A percentile compares a stretch with the other conserved stretches of the same genome.
Evolutionary conservation across 1,284 basidiomycete genomes (phyloP).

Genomic region (Trichosporon sp.): DNA sequence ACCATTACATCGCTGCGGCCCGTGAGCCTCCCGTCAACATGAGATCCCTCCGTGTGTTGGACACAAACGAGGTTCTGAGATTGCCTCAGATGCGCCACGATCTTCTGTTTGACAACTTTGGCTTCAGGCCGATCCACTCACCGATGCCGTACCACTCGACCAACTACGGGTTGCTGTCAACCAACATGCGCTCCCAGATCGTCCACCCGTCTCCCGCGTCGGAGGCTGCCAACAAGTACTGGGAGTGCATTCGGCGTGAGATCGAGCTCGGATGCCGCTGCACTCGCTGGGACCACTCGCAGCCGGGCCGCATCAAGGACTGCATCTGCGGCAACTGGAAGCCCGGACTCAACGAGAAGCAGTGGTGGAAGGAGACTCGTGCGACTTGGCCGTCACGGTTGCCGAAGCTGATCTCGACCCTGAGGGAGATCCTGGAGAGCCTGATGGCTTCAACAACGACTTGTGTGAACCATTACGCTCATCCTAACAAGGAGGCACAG

Average conservation of each 20-base stretch:
- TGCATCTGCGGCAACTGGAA: slow-evolving; percentile 63
- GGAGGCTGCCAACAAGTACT: slow-evolving; percentile 76
- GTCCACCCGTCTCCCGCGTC: slow-evolving; percentile 37
- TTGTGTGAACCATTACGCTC: slow-evolving; percentile 52
- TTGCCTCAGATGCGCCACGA: slow-evolving; percentile 92
- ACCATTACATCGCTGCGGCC: slow-evolving; percentile 38
- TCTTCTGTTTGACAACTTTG: slow-evolving; percentile 72
- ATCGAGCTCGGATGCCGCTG: slow-evolving; percentile 81
- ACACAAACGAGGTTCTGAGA: slow-evolving; percentile 79
- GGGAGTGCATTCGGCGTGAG: slow-evolving; percentile 78
- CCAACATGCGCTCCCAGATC: slow-evolving; percentile 33
- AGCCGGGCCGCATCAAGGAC: slow-evolving; percentile 60
- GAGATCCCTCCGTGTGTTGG: slow-evolving; percentile 78
- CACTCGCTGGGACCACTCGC: slow-evolving; percentile 66
- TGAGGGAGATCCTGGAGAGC: slow-evolving; percentile 77
- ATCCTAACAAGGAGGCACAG: slow-evolving; percentile 60
- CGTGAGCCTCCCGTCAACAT: slow-evolving; percentile 73
- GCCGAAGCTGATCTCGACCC: slow-evolving; percentile 66
- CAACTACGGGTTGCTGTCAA: slow-evolving; percentile 38
- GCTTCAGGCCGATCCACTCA: slow-evolving; percentile 58
- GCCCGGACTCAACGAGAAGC: slow-evolving; percentile 52
- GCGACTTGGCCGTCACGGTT: slow-evolving; percentile 74
- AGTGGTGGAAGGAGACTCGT: slow-evolving; percentile 53
- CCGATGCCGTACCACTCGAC: slow-evolving; percentile 63
- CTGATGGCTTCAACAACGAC: slow-evolving; percentile 64